Base-by-base conservation (phyloP, 2,329 filamentous ascomycete species). In the Diaporthe velutina region DNA sequence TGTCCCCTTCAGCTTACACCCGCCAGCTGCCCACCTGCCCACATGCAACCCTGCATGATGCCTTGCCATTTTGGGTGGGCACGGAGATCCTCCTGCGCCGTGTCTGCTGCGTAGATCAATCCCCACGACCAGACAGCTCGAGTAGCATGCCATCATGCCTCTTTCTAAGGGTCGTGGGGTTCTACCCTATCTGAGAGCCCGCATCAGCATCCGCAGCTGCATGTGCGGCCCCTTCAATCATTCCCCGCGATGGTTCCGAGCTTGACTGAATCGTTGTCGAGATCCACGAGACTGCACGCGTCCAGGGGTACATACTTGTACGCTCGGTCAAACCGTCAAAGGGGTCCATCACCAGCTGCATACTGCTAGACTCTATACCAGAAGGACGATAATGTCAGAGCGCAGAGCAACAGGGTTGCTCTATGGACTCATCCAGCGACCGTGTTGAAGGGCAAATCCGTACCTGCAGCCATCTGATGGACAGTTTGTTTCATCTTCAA, bases 1-100 rank as follows among this genome's bases (percentile, higher is more conserved):
- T 68, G 48, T 40, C 33, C 64, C 64, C 64, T 68, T 28, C 22
- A 68, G 33, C 48, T 54, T 28, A 54, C 48, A 68, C 22, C 33
- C 64, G 35, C 33, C 19, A 22, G 35, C 35, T 6, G 35, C 35
- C 35, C 35, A 38, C 5, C 45, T n/a, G n/a, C n/a, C n/a, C n/a
- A n/a, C n/a, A n/a, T n/a, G n/a, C n/a, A n/a, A 50, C 61, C 61
- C 61, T 50, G 28, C 61, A 67, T 50, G 0, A n/a, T 19, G 61
- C 12, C 30, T 19, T 50, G 12, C 30, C 45, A 17, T 35, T 17
- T 25, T 22, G 15, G 61, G 61, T 35, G 45, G 48, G 64, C 30
- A 54, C 30, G 58, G 38, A 28, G 58, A 45, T 45, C 33, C 45
- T 52, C 45, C 64, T 40, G 64, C 19, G 45, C 19, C 19, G 12